Evolutionary conservation across 495 filamentous ascomycete genomes (phyloP), one percentile per base, ranked within the genome.

Genomic region (Neurospora cerealis): DNA sequence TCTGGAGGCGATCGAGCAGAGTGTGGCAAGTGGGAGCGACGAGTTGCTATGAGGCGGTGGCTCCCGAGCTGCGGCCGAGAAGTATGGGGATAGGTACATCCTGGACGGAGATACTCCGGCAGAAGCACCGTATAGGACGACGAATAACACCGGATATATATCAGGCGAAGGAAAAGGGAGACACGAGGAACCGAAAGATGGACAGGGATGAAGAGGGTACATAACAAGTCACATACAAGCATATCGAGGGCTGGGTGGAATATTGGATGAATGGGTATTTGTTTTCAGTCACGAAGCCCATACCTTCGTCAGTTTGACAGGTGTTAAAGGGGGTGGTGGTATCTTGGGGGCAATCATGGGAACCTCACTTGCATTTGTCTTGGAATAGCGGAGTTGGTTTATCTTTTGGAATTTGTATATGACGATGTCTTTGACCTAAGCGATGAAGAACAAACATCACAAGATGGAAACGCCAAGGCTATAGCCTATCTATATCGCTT

Each of bases 1-100:
- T 21, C 80, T 89, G 48, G 82, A 86, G 76, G 93, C 92, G 21
- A 95, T 99, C 77, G 88, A 93, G 82, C 88, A 90, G 75, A 93
- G 93, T 78, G 89, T 89, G 19, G 91, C 89, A 28, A 88, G 86
- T 70, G 90, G 91, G 41, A 89, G 87, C 74, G 93, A 96, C 80
- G 92, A 93, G 76, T 81, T 95, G 77, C 85, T 94, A 77, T 94
- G 81, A 88, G 69, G 3, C 15, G 28, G 60, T 34, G 21, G 13
- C 24, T 34, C 21, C 21, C 42, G 34, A 19, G 19, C 32, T 21
- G 71, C 40, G 10, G 4, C 32, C 39, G 46, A 54, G 21, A 24
- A 24, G 21, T 24, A 54, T 24, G 21, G 11, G 21, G 21, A 24
- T 28, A 24, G 46, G 21, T 24, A 10, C 46, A 15, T 15, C 46